A percentile compares a stretch with the other conserved stretches of the same genome.
Evolutionary conservation across 2,329 filamentous ascomycete species (phyloP).

Genomic region (Eutypa lata): DNA sequence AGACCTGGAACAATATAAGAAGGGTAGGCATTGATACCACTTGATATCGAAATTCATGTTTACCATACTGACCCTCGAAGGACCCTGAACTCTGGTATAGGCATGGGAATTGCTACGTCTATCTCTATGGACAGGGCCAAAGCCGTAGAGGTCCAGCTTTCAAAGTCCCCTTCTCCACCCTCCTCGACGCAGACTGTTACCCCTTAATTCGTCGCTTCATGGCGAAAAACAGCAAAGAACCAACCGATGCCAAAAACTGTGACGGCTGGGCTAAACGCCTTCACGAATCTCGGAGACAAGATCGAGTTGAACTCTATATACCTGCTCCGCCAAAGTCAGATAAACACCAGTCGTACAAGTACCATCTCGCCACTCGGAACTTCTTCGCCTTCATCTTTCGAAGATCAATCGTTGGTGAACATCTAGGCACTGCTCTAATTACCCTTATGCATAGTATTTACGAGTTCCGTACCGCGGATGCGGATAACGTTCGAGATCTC

Average conservation of each 20-base stretch:
- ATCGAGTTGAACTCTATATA: slow-evolving; percentile 67
- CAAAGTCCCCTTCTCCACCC: slow-evolving; percentile 55
- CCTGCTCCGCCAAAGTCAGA: slow-evolving; percentile 55
- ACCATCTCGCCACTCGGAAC: slow-evolving; percentile 70
- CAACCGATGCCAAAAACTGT: slow-evolving; percentile 19
- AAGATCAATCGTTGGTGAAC: slow-evolving; percentile 64
- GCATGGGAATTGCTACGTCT: slow-evolving; percentile 66
- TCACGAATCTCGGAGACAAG: slow-evolving; percentile 25
- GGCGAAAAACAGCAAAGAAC: slow-evolving; percentile 26
- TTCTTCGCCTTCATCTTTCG: slow-evolving; percentile 69
- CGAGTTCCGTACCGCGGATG: slow-evolving; percentile 52
- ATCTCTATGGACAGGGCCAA: slow-evolving; percentile 64
- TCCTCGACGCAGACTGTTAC: slow-evolving; percentile 57
- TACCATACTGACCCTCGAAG: slow-evolving; percentile 37
- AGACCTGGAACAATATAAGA: slow-evolving; percentile 45
- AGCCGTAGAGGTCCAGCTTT: slow-evolving; percentile 67
- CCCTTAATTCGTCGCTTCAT: slow-evolving; percentile 57
- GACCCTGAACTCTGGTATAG: slow-evolving; percentile 69
- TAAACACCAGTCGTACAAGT: slow-evolving; percentile 53
- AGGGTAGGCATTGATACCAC: slow-evolving; percentile 35
- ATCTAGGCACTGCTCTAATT: slow-evolving; percentile 62
- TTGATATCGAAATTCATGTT: slow-evolving; percentile 1
- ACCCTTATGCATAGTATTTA: slow-evolving; percentile 64
- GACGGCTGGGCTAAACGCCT: slow-evolving; percentile 26
- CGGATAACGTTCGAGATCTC: slow-evolving; percentile 59